Evolutionary conservation across 1,139 yeast species (phyloP).

Genomic region (Magnusiomyces suaveolens): DNA sequence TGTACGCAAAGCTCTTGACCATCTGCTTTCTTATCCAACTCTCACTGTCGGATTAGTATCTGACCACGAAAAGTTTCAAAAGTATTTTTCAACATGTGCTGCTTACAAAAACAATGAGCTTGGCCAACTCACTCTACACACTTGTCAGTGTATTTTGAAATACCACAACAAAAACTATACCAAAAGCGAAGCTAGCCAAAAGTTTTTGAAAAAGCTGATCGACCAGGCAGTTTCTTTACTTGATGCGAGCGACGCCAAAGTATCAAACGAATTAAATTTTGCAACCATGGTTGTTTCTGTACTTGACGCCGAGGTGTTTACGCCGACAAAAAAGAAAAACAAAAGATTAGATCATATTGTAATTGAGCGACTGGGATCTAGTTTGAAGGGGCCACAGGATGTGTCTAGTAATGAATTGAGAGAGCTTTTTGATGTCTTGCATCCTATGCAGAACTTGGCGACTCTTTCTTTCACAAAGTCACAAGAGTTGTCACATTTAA

Average conservation of each 20-base stretch:
- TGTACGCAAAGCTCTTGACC: constrained; percentile 12
- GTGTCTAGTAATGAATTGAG: background rate
- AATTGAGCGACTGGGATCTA: background rate
- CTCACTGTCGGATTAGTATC: constrained; percentile 11
- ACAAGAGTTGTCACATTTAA: background rate
- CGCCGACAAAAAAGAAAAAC: background rate
- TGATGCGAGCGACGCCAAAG: background rate
- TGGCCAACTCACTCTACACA: constrained; percentile 6
- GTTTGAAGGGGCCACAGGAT: background rate
- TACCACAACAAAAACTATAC: constrained; percentile 8
- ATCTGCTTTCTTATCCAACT: constrained; percentile 10
- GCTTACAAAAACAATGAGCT: constrained; percentile 5
- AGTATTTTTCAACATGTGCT: constrained; percentile 9
- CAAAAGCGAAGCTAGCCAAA: constrained; percentile 4
- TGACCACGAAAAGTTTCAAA: constrained; percentile 6
- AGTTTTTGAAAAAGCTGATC: constrained; percentile 8
- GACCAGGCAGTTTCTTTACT: constrained; percentile 3
- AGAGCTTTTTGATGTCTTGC: background rate
- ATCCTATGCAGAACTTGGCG: constrained; percentile 2
- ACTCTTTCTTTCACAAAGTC: constrained; percentile 2
- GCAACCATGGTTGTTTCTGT: constrained; percentile 2
- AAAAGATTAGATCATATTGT: background rate
- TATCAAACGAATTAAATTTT: background rate
- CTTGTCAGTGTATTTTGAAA: constrained; percentile 10
- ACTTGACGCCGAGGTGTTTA: background rate